A percentile compares a stretch with the other conserved stretches of the same genome.
These are phyloP conservation scores for Colletotrichum ledebouriae DNA, from an alignment of 2,329 filamentous ascomycete genomes.

Conservation along the genomic window DNA sequence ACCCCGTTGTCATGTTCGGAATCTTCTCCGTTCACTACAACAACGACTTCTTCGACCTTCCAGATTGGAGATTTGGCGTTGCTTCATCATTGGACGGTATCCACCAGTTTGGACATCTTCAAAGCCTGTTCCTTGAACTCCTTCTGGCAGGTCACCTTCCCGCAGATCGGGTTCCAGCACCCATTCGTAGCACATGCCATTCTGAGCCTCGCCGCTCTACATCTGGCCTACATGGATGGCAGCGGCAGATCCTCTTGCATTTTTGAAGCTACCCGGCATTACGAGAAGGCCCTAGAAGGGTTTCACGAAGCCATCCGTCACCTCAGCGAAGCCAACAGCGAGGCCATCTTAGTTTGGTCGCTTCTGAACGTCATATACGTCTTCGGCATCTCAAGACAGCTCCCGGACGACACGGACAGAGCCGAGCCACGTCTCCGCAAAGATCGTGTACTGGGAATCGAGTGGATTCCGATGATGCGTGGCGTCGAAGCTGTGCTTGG, in stretches of 20 bases:
- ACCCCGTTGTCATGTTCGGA: too few species aligned
- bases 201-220: conserved; percentile 41
- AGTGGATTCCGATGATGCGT: conserved; percentile 44
- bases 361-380: conserved; percentile 41
- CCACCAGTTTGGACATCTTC: conserved; percentile 28
- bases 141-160: conserved; percentile 34
- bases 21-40: neutral
- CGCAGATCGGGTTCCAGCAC: conserved; percentile 39
- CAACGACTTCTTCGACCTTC: neutral
- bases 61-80: conserved; percentile 39
- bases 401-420: neutral
- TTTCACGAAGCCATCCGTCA: conserved; percentile 29
- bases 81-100: conserved; percentile 43
- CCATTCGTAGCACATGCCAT: conserved; percentile 41
- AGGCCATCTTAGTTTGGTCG: conserved; percentile 38
- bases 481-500: conserved; percentile 41
- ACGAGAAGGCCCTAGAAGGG: conserved; percentile 25
- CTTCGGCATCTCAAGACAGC: conserved; percentile 25
- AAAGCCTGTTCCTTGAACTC: neutral
- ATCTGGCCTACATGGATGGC: conserved; percentile 30
- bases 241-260: neutral
- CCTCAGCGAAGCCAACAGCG: conserved; percentile 30
- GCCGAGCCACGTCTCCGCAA: conserved; percentile 9
- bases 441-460: conserved; percentile 37
- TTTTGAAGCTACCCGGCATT: conserved; percentile 31